A percentile compares a stretch with the other conserved stretches of the same genome.
phyloP scores from a whole-genome alignment of 1,284 basidiomycete species.

The Xerocomus nothofagi region DNA sequence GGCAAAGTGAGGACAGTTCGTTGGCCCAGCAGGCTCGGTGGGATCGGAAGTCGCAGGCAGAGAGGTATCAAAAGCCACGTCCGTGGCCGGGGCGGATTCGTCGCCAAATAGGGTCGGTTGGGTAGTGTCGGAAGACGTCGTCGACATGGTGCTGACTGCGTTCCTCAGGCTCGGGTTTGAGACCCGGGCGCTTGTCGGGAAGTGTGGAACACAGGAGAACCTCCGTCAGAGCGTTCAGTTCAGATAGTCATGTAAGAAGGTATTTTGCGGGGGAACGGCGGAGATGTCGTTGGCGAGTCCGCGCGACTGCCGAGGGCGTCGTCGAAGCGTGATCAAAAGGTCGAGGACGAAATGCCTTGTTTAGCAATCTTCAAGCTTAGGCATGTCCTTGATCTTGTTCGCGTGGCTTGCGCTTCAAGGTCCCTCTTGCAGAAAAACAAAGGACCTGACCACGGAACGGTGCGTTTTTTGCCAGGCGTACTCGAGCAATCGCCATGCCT shows the following conservation, averaged over 20 bases:
- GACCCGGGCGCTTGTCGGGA: neutral
- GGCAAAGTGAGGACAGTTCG: conserved; percentile 23
- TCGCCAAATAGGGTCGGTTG: conserved; percentile 35
- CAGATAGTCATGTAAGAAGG: conserved; percentile 4
- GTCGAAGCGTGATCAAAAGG: neutral
- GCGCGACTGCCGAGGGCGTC: neutral
- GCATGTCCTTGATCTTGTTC: conserved; percentile 7
- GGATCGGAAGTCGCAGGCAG: conserved; percentile 12
- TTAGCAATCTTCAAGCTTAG: conserved; percentile 1
- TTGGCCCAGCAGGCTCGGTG: conserved; percentile 11
- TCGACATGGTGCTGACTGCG: conserved; percentile 25
- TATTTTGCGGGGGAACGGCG: neutral
- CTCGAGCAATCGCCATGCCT: conserved; percentile 21
- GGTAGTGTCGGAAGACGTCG: conserved; percentile 31
- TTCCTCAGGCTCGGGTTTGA: neutral
- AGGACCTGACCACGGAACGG: neutral
- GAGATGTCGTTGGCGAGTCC: neutral
- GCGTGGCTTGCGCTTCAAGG: conserved; percentile 5
- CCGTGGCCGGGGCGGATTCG: conserved; percentile 15
- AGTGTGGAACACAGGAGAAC: neutral
- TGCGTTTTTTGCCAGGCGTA: conserved; percentile 29
- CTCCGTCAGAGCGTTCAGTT: neutral
- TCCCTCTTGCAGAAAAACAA: neutral
- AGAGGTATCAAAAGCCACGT: conserved; percentile 11
- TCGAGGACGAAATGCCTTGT: conserved; percentile 16